These are phyloP conservation scores for Colletotrichum viniferum DNA, from an alignment of 2,329 filamentous ascomycete genomes.

Conservation along the genomic window DNA sequence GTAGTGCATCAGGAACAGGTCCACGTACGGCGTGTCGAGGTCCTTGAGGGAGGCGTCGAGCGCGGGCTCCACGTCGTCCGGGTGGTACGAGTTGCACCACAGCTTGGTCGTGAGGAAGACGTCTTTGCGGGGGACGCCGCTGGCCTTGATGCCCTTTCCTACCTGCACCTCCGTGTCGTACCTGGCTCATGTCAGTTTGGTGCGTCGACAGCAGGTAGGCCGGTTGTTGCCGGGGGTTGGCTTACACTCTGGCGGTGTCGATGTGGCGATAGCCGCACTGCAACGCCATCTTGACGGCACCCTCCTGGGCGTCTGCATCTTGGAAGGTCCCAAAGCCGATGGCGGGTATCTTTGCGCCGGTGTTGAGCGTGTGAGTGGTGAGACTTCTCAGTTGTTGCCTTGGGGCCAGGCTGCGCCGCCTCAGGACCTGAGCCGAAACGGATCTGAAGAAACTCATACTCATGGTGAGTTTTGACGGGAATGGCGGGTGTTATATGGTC, in stretches of 20 bases:
- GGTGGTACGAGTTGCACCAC: constrained; percentile 33
- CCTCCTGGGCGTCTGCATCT: constrained; percentile 30
- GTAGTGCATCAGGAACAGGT: constrained; percentile 33
- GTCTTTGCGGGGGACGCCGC: constrained; percentile 29
- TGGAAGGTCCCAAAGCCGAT: constrained; percentile 35
- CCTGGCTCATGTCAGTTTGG: neutral
- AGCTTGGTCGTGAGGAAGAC: constrained; percentile 35
- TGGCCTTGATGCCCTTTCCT: constrained; percentile 27
- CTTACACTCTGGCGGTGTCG: constrained; percentile 31
- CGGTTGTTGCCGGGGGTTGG: fast-evolving
- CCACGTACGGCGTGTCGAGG: constrained; percentile 32
- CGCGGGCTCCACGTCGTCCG: constrained; percentile 27
- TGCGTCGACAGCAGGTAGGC: neutral
- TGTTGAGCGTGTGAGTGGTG: constrained; percentile 20
- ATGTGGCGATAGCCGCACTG: constrained; percentile 38
- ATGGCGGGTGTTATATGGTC: neutral
- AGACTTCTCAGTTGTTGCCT: neutral
- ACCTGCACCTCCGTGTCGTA: constrained; percentile 25
- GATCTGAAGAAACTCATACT: neutral
- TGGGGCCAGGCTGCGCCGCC: neutral
- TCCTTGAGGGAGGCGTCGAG: constrained; percentile 30
- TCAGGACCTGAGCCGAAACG: neutral
- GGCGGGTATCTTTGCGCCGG: constrained; percentile 29
- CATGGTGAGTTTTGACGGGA: neutral
- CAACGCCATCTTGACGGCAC: constrained; percentile 28